phyloP scores from a whole-genome alignment of 169 alveolate genomes.

The Besnoitia besnoiti region DNA sequence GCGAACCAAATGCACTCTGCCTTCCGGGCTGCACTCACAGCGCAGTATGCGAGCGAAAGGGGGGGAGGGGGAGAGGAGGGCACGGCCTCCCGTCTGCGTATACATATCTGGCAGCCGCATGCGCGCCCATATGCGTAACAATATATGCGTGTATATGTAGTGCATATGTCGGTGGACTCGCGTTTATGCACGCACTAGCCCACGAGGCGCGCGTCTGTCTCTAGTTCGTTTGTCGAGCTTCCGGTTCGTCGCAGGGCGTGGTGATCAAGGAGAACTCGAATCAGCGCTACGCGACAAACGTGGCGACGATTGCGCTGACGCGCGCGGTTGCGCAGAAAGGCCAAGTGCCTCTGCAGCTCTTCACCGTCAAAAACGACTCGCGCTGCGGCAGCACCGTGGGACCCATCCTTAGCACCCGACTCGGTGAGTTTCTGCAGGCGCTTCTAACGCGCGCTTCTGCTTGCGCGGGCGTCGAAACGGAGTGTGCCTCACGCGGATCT shows the following conservation, averaged over 20 bases:
- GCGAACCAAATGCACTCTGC: slow-evolving; percentile 71
- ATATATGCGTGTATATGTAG: background rate
- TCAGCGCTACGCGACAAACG: slow-evolving; percentile 92
- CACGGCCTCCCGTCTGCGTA: too few relatives aligned
- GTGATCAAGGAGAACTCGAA: slow-evolving; percentile 84
- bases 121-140: background rate
- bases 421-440: too few relatives aligned
- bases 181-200: background rate
- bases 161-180: background rate
- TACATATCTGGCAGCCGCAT: background rate
- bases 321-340: slow-evolving; percentile 46
- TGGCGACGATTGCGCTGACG: slow-evolving; percentile 43
- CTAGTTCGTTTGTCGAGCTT: background rate
- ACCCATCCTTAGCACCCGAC: slow-evolving; percentile 89
- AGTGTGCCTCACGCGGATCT: too few relatives aligned
- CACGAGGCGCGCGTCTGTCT: background rate
- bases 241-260: slow-evolving; percentile 62
- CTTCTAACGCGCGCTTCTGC: too few relatives aligned
- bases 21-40: background rate
- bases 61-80: background rate
- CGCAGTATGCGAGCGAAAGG: background rate
- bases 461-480: too few relatives aligned
- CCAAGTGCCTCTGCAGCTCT: slow-evolving; percentile 86
- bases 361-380: slow-evolving; percentile 91
- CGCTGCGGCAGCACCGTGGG: slow-evolving; percentile 97